Conservation (phyloP, 2,329 filamentous ascomycete species). For the Trichoderma breve region DNA sequence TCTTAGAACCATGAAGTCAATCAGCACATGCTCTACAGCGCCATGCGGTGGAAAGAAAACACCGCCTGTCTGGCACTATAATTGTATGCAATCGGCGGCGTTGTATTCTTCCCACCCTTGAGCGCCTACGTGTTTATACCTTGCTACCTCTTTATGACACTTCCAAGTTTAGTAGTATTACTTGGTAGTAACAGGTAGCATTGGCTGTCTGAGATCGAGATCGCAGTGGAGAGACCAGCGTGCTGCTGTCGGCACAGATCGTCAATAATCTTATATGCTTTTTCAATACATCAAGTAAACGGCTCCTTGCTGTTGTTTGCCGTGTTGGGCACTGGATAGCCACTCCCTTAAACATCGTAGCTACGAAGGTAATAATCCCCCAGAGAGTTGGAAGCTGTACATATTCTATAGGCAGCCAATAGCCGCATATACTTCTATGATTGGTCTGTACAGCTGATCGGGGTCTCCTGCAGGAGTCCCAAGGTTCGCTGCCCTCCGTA, state of each 20-base stretch:
- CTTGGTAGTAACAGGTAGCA: too few relatives aligned
- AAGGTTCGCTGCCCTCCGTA: neutral
- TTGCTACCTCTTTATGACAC: neutral
- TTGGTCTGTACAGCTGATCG: conserved; percentile 20
- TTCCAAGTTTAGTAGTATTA: too few relatives aligned
- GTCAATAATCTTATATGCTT: neutral
- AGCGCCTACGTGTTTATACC: neutral
- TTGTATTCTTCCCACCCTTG: too few relatives aligned
- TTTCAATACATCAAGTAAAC: neutral
- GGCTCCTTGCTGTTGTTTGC: too few relatives aligned
- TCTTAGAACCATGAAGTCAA: neutral
- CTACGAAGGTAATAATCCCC: neutral
- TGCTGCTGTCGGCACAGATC: neutral
- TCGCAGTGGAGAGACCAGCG: neutral
- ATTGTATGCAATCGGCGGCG: too few relatives aligned
- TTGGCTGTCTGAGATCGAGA: neutral
- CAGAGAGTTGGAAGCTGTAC: neutral
- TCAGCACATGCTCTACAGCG: neutral
- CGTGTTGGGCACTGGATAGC: neutral
- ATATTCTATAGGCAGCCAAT: neutral
- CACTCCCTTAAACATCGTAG: neutral
- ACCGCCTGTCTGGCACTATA: too few relatives aligned
- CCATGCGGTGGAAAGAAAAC: too few relatives aligned
- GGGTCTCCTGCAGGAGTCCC: conserved; percentile 21
- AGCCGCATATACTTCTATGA: conserved; percentile 19